Evolutionary conservation across 2,329 filamentous ascomycete genomes (phyloP), one percentile per base, ranked within the genome.

Genomic region (Apiospora koreana): DNA sequence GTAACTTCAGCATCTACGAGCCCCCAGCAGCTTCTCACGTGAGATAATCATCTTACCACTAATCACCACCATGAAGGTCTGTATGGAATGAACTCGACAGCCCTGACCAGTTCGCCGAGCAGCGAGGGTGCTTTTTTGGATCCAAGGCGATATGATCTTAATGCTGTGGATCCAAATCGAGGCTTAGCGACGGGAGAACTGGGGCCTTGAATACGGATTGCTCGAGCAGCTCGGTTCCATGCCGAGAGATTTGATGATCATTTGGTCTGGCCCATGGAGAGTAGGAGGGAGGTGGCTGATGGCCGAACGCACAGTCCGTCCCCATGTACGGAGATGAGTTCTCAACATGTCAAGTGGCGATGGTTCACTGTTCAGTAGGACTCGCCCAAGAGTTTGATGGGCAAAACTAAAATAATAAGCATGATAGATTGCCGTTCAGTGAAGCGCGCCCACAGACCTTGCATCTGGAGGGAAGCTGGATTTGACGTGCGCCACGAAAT

Each of bases 241-340:
- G 18, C 54, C 54, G 54, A 62, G 54, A 38, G 54, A 62, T 38
- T 38, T 62, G 54, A n/a, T 62, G 54, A 62, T 62, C 54, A 62
- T 14, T 62, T 62, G 54, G 28, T 62, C 28, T 62, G 31, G 54
- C 54, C 54, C 18, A 8, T n/a, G 16, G n/a, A 48, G 46, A n/a
- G n/a, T n/a, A n/a, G n/a, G n/a, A 48, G 28, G 28, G 50, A 35
- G 28, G 50, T 10, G 50, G 50, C 50, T 38, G 54, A 38, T 62
- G 54, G 31, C 54, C 38, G 54, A 38, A n/a, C 28, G 54, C 54
- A 62, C 54, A 62, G 54, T 62, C 54, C n/a, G n/a, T n/a, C n/a
- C n/a, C 31, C 31, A n/a, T 12, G 12, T 3, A 38, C 54, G 54
- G 54, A 62, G 54, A 62, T 62, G 54, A 62, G 54, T 31, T 62